A percentile compares a stretch with the other conserved stretches of the same genome.
Conservation (phyloP, 1,284 basidiomycete species). For the Phellopilus nigrolimitatus region DNA sequence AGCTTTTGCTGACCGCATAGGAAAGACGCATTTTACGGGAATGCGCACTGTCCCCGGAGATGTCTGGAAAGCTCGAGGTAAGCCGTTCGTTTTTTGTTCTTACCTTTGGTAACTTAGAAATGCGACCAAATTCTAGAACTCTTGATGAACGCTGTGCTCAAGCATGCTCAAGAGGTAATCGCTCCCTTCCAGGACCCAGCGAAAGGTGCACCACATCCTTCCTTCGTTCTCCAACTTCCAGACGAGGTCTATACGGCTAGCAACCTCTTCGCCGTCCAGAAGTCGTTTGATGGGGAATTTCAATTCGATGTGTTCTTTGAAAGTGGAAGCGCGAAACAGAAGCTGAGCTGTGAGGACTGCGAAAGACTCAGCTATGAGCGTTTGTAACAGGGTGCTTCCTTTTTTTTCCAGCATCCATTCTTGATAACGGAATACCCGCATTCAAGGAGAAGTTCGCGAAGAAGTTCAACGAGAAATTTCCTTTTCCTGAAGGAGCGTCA, state of each 20-base stretch:
- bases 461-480: constrained; percentile 69
- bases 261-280: constrained; percentile 85
- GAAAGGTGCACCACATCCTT: constrained; percentile 65
- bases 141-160: constrained; percentile 60
- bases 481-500: constrained; percentile 53
- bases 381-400: constrained; percentile 19
- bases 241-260: constrained; percentile 69
- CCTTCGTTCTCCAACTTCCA: constrained; percentile 70
- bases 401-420: constrained; percentile 40
- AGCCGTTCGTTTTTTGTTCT: constrained; percentile 7
- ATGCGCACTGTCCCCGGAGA: constrained; percentile 56
- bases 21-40: constrained; percentile 72
- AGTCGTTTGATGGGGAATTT: constrained; percentile 78
- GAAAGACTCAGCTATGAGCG: neutral
- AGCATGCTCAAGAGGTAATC: constrained; percentile 51
- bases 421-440: constrained; percentile 66
- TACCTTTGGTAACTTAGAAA: constrained; percentile 5
- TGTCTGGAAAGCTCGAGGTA: constrained; percentile 85
- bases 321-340: constrained; percentile 56
- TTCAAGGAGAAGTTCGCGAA: constrained; percentile 58
- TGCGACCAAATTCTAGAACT: constrained; percentile 44
- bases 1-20: constrained; percentile 58
- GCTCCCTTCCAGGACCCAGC: constrained; percentile 50
- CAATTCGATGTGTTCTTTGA: constrained; percentile 86
- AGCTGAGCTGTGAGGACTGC: constrained; percentile 50